Conservation (phyloP, 2,329 filamentous ascomycete species). For the Akanthomyces uredinophilus region DNA sequence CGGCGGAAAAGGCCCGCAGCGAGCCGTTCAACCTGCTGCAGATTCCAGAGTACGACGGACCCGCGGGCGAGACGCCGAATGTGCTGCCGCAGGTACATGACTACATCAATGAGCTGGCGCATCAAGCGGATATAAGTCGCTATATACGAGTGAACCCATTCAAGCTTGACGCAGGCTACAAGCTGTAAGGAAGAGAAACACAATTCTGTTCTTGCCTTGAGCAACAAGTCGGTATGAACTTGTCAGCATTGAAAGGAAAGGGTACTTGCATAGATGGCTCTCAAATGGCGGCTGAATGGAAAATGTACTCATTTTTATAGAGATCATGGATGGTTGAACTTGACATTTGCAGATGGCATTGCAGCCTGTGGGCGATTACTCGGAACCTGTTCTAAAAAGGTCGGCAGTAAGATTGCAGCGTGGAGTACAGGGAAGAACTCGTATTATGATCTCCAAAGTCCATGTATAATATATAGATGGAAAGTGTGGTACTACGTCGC, state of each 20-base stretch:
- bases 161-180: slow-evolving; percentile 28
- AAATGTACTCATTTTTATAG: neutral
- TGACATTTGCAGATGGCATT: neutral
- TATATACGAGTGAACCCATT: slow-evolving; percentile 53
- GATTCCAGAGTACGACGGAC: slow-evolving; percentile 69
- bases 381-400: no score
- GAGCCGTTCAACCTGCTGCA: slow-evolving; percentile 81
- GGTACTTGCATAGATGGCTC: neutral
- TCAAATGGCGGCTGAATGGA: no score
- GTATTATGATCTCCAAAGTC: neutral
- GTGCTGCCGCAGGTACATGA: slow-evolving; percentile 57
- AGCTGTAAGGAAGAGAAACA: neutral
- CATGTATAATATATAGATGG: neutral
- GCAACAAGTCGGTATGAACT: neutral
- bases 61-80: slow-evolving; percentile 33
- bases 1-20: slow-evolving; percentile 67
- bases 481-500: neutral
- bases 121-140: slow-evolving; percentile 56
- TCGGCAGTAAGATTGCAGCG: no score
- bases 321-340: neutral
- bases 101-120: slow-evolving; percentile 51
- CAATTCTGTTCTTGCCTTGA: no score
- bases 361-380: neutral
- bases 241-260: neutral
- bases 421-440: no score